Evolutionary conservation across 2,329 filamentous ascomycete genomes (phyloP), one percentile per base, ranked within the genome.

Genomic region (Periconia sp.): DNA sequence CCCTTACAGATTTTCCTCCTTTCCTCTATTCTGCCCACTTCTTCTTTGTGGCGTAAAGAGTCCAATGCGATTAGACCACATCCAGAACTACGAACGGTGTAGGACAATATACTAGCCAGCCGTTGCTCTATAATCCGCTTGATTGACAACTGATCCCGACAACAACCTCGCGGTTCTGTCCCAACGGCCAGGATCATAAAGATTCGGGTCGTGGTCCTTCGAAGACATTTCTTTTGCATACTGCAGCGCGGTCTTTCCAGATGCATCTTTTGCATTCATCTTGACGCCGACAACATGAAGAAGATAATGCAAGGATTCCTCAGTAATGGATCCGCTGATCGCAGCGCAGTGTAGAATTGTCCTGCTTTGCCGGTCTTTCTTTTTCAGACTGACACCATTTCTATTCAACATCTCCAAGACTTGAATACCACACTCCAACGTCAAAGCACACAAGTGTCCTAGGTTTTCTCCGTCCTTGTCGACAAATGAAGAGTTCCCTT

Each of bases 401-500:
- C 36, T 25, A 4, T 28, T 45, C 12, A 45, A 26, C 1, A 21
- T 23, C 25, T 49, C n/a, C 11, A 42, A 36, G 15, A 46, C 13
- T 32, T 29, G 16, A 36, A 49, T 21, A 4, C 25, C 22, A 31
- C 12, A 40, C 13, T 11, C 12, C 24, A 24, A 29, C 4, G 41
- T 21, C 1, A 10, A 36, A 40, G 34, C 18, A 26, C 25, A 36
- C 7, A 49, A 19, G 35, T 49, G 37, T 32, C 42, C 42, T n/a
- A 49, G 41, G 22, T 42, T 43, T 46, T 40, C 19, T 24, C 42
- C 46, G 4, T 45, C 10, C 5, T 25, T 42, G 31, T 49, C 35
- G 5, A 45, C 16, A 46, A 40, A 39, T 5, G 16, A 42, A 35
- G 46, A 28, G 46, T 13, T 49, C 42, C 46, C 46, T 28, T 49